Conservation (phyloP, 176 grass and related monocot genomes). For the Musa beccarii region DNA sequence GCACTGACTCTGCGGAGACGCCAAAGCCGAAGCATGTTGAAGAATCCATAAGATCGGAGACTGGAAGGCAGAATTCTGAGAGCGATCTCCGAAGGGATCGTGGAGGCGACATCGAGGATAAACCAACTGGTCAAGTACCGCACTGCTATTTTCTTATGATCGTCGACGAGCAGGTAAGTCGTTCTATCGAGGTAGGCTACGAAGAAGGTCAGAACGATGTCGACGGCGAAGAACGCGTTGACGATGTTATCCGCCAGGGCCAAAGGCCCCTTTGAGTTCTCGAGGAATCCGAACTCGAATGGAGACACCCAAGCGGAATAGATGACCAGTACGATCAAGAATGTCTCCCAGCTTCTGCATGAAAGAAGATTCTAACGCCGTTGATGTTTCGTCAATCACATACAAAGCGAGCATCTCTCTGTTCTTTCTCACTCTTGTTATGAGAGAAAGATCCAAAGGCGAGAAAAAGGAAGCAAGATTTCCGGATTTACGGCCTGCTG, state of each 20-base stretch:
- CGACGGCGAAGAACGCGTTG: slow-evolving; percentile 68
- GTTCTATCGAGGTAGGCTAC: slow-evolving; percentile 75
- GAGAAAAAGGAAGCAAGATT: not conserved
- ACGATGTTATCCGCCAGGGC: slow-evolving; percentile 55
- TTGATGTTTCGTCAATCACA: too few species aligned
- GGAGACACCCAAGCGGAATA: slow-evolving; percentile 92
- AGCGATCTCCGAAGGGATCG: slow-evolving; percentile 56
- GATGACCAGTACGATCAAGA: slow-evolving; percentile 65
- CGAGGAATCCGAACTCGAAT: slow-evolving; percentile 93
- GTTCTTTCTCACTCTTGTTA: too few species aligned
- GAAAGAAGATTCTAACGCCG: too few species aligned
- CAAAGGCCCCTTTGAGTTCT: slow-evolving; percentile 29
- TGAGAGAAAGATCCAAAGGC: not conserved
- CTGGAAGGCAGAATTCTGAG: slow-evolving; percentile 41
- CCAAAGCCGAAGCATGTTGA: slow-evolving; percentile 95
- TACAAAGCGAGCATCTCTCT: too few species aligned
- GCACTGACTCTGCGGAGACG: slow-evolving; percentile 86
- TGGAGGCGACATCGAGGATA: slow-evolving; percentile 64
- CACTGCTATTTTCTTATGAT: slow-evolving; percentile 50
- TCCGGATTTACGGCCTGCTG: not conserved
- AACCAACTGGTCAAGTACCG: slow-evolving; percentile 75
- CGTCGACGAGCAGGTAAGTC: slow-evolving; percentile 56
- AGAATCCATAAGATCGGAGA: slow-evolving; percentile 67
- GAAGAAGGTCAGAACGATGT: slow-evolving; percentile 91
- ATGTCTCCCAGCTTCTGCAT: slow-evolving; percentile 57